Conservation (phyloP, 1,139 yeast species). For the Spathaspora sp. region DNA sequence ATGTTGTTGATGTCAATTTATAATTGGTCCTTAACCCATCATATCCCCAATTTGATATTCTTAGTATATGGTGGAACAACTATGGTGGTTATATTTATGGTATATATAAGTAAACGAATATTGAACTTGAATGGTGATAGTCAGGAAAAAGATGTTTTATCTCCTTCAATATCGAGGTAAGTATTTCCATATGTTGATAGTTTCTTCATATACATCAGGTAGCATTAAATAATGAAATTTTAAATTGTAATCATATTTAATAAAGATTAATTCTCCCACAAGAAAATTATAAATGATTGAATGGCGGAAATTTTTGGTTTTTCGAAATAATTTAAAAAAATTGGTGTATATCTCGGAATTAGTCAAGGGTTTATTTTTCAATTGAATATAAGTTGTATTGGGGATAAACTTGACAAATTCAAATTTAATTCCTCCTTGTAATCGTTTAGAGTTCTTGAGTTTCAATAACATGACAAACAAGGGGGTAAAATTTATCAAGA, state of each 20-base stretch:
- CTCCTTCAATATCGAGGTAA: neutral
- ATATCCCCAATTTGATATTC: conserved; percentile 12
- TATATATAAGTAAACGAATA: conserved; percentile 2
- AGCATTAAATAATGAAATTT: conserved; percentile 44
- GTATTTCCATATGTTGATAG: conserved; percentile 31
- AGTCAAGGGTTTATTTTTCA: conserved; percentile 42
- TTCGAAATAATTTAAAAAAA: conserved; percentile 31
- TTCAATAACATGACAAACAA: conserved; percentile 77
- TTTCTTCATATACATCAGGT: conserved; percentile 35
- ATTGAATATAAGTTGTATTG: conserved; percentile 25
- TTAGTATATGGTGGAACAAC: conserved; percentile 9
- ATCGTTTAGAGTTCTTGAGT: conserved; percentile 74
- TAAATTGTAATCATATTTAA: conserved; percentile 30
- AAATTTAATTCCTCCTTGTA: conserved; percentile 85
- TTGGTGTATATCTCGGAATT: conserved; percentile 38
- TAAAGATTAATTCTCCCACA: conserved; percentile 31
- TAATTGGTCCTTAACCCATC: conserved; percentile 17
- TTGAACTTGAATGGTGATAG: neutral
- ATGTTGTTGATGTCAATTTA: conserved; percentile 28
- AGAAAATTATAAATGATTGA: conserved; percentile 28
- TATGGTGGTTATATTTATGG: conserved; percentile 6
- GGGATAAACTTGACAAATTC: conserved; percentile 19
- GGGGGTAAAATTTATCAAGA: conserved; percentile 80
- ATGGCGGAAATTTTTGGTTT: conserved; percentile 30
- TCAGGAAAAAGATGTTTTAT: neutral